A percentile compares a stretch with the other conserved stretches of the same genome.
Conservation (phyloP, 2,329 filamentous ascomycete species). For the Diaporthe caulivora region DNA sequence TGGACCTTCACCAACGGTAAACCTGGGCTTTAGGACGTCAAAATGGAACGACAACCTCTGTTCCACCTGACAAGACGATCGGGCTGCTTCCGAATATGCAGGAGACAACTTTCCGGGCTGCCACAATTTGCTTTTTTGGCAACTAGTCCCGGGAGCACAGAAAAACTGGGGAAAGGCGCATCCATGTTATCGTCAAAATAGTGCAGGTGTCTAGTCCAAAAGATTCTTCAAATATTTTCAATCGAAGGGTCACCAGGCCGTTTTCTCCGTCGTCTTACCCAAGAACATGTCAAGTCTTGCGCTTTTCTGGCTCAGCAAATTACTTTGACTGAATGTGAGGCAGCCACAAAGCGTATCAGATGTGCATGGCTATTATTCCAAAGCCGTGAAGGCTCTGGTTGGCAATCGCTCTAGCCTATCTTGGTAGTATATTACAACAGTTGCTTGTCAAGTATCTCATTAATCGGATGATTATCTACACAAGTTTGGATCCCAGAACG, state of each 20-base stretch:
- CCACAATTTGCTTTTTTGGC: neutral
- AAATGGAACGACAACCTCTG: neutral
- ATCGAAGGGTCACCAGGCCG: too few relatives aligned
- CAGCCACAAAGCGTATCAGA: neutral
- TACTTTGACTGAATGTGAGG: rapidly evolving
- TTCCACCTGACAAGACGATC: neutral
- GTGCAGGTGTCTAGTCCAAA: too few relatives aligned
- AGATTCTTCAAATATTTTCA: too few relatives aligned
- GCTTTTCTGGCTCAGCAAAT: neutral
- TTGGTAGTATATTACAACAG: neutral
- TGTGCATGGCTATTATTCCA: neutral
- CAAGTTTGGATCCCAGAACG: neutral
- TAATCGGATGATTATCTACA: neutral
- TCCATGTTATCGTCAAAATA: too few relatives aligned
- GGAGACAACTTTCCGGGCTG: neutral
- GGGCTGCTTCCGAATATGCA: conserved; percentile 14
- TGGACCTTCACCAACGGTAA: neutral
- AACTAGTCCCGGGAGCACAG: neutral
- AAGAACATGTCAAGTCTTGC: too few relatives aligned
- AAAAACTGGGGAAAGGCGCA: neutral
- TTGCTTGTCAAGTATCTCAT: neutral
- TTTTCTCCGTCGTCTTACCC: too few relatives aligned
- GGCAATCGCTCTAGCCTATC: neutral
- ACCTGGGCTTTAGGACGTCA: neutral
- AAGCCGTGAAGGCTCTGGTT: neutral